Percentiles rank a stretch among this genome's conserved stretches.
Conservation (phyloP, 768 basidiomycete genomes). For the Panus rudis region DNA sequence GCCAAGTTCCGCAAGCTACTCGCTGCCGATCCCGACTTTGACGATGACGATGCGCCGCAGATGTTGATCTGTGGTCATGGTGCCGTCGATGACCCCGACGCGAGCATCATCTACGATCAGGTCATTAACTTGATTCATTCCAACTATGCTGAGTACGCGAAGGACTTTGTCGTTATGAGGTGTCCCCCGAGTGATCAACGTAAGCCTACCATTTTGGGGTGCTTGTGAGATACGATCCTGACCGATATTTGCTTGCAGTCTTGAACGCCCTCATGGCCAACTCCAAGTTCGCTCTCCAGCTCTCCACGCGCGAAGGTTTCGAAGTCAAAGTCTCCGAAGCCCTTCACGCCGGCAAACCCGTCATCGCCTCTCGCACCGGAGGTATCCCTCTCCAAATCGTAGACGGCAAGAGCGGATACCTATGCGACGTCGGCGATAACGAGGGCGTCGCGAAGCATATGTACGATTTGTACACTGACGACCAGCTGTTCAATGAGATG, state of each 20-base stretch:
- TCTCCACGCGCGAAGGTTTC: constrained; percentile 92
- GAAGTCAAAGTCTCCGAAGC: constrained; percentile 97
- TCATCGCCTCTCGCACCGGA: constrained; percentile 80
- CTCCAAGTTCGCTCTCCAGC: constrained; percentile 82
- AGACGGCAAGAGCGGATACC: constrained; percentile 82
- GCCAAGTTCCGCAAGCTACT: constrained; percentile 71
- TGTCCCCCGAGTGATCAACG: constrained; percentile 82
- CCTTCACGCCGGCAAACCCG: constrained; percentile 83
- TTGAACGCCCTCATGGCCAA: constrained; percentile 88
- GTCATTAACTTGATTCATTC: constrained; percentile 50
- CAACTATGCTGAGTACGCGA: constrained; percentile 33
- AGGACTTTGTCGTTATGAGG: constrained; percentile 44
- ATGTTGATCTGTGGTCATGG: constrained; percentile 85
- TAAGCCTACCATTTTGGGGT: constrained; percentile 32
- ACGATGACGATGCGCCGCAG: constrained; percentile 57
- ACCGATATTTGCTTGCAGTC: constrained; percentile 35
- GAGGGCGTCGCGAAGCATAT: constrained; percentile 68
- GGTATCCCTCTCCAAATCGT: constrained; percentile 92
- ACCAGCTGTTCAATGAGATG: constrained; percentile 41
- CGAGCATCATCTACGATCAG: constrained; percentile 85
- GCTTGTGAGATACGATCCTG: neutral
- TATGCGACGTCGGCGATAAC: constrained; percentile 74
- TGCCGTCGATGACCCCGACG: constrained; percentile 92
- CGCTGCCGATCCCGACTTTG: constrained; percentile 33
- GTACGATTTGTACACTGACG: constrained; percentile 71